These are phyloP conservation scores for Volvox reticuliferus DNA, from an alignment of 139 green algal species.

Conservation along the genomic window DNA sequence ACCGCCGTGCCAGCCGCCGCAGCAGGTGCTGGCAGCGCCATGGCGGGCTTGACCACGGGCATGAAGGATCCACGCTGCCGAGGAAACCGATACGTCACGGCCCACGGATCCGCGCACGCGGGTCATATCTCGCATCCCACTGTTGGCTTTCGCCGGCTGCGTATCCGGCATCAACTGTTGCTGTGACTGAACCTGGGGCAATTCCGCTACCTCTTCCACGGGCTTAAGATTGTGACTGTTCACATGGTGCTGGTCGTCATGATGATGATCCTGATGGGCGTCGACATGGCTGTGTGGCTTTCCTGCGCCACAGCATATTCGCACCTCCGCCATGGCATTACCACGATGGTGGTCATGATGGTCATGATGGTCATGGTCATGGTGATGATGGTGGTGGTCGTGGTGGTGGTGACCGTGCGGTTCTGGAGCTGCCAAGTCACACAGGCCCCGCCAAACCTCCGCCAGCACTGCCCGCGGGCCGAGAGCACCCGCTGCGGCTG, in stretches of 20 bases:
- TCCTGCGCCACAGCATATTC: too few species aligned
- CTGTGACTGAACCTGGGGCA: not conserved
- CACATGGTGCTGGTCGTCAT: not conserved
- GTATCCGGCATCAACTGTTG: not conserved
- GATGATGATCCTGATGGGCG: not conserved
- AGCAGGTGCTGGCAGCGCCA: not conserved
- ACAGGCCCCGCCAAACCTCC: constrained; percentile 7
- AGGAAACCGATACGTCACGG: not conserved
- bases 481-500: not conserved
- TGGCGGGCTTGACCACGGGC: not conserved
- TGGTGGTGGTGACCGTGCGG: constrained; percentile 47
- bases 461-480: not conserved
- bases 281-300: not conserved
- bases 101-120: not conserved
- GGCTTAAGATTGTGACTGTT: not conserved
- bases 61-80: not conserved
- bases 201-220: not conserved
- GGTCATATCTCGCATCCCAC: not conserved
- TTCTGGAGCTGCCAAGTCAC: constrained; percentile 30
- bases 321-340: not conserved
- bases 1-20: not conserved
- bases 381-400: constrained; percentile 29
- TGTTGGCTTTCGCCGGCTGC: not conserved
- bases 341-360: not conserved
- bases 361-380: not conserved